Conservation (phyloP, 768 basidiomycete genomes). For the Cytidiella melzeri region DNA sequence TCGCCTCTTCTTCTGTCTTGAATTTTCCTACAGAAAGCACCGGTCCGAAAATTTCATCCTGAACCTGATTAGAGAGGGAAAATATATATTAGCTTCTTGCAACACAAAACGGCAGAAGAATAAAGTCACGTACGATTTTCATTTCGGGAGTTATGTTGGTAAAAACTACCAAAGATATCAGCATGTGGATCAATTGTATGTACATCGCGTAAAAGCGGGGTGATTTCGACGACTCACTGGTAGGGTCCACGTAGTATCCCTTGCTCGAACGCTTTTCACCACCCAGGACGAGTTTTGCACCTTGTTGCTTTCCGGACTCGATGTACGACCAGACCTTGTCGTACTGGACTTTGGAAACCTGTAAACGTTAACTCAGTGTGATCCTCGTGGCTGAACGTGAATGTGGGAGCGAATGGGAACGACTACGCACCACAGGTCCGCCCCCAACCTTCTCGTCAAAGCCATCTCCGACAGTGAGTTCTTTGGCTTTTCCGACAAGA, state of each 20-base stretch:
- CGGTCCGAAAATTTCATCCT: conserved; percentile 84
- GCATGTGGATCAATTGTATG: not conserved
- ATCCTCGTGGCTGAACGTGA: not conserved
- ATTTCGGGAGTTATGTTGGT: conserved; percentile 72
- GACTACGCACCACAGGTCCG: conserved; percentile 70
- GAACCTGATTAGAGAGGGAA: conserved; percentile 17
- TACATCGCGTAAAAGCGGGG: not conserved
- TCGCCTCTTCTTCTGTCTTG: conserved; percentile 81
- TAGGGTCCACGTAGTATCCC: conserved; percentile 89
- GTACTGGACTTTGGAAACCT: conserved; percentile 82
- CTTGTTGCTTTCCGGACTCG: conserved; percentile 75
- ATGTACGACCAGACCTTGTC: conserved; percentile 88
- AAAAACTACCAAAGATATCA: conserved; percentile 64
- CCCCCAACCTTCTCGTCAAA: conserved; percentile 69
- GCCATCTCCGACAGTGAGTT: conserved; percentile 72
- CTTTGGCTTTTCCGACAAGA: conserved; percentile 60
- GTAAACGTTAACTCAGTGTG: not conserved
- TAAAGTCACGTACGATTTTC: conserved; percentile 63
- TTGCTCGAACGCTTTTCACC: conserved; percentile 70
- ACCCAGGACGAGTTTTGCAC: conserved; percentile 75
- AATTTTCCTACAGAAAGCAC: conserved; percentile 82
- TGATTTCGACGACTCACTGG: conserved; percentile 66
- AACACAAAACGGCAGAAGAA: not conserved
- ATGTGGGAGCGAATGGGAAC: not conserved
- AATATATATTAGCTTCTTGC: not conserved